Conservation (phyloP, 2,329 filamentous ascomycete species). For the Pseudogymnoascus sp. region DNA sequence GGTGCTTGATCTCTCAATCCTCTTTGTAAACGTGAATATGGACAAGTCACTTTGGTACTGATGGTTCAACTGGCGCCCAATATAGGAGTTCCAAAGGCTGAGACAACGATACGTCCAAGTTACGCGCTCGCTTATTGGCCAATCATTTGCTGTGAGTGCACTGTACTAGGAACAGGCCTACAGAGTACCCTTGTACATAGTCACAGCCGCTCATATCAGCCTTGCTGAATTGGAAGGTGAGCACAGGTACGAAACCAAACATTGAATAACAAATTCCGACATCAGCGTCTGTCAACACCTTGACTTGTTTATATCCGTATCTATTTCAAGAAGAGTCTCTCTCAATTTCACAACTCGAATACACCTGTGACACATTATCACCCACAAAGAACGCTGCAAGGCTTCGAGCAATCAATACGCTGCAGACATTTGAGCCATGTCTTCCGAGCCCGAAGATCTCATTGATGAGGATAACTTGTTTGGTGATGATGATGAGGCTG, state of each 20-base stretch:
- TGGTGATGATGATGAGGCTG: slow-evolving; percentile 42
- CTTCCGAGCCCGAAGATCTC: slow-evolving; percentile 24
- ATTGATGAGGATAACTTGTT: slow-evolving; percentile 53
- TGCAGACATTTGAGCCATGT: slow-evolving; percentile 6
- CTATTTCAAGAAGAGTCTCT: background rate
- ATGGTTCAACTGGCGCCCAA: background rate
- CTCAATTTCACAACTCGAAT: background rate
- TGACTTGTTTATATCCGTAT: background rate
- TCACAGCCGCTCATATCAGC: slow-evolving; percentile 5
- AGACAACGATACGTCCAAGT: slow-evolving; percentile 7
- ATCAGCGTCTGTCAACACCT: background rate
- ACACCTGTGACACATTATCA: background rate
- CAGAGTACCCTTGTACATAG: background rate
- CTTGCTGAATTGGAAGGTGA: background rate
- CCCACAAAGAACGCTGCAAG: background rate
- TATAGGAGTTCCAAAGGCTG: slow-evolving; percentile 7
- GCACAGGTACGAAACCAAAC: slow-evolving; percentile 2
- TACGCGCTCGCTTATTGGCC: slow-evolving; percentile 2
- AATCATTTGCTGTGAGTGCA: background rate
- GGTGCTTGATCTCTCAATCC: background rate
- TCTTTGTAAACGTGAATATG: slow-evolving; percentile 4
- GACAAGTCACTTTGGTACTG: slow-evolving; percentile 2
- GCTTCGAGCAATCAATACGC: background rate
- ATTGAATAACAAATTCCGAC: background rate
- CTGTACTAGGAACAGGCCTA: background rate